phyloP scores from a whole-genome alignment of 441 rosid genomes.

The Pelargonium citronellum region DNA sequence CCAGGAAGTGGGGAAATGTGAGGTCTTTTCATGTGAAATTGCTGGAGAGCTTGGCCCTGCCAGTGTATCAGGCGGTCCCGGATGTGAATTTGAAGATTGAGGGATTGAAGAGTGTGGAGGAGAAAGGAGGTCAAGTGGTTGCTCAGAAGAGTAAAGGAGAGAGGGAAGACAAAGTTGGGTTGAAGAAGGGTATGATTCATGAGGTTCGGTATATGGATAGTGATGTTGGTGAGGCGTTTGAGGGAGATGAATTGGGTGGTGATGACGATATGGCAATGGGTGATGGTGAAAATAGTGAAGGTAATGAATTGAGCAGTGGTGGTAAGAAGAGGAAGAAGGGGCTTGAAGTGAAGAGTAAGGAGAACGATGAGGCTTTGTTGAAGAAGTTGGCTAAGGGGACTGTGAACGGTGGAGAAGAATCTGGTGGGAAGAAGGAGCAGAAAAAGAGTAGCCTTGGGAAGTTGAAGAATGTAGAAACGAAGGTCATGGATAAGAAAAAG shows the following conservation, averaged over 20 bases:
- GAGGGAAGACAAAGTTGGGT: not conserved
- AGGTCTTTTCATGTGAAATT: conserved; percentile 82
- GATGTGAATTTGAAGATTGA: conserved; percentile 71
- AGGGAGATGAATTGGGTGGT: not conserved
- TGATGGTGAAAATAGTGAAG: not conserved
- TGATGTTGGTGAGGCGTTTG: not conserved
- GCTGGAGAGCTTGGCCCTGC: conserved; percentile 73
- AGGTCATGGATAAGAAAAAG: too few species aligned
- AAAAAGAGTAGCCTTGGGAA: too few species aligned
- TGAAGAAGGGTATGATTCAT: not conserved
- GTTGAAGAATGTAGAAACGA: too few species aligned
- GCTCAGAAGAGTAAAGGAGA: not conserved
- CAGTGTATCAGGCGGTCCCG: conserved; percentile 70
- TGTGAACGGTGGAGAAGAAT: too few species aligned
- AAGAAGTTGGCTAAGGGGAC: too few species aligned
- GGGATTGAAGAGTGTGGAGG: conserved; percentile 29
- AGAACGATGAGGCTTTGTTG: too few species aligned
- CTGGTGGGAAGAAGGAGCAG: too few species aligned
- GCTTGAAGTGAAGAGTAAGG: not conserved
- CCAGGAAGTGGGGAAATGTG: conserved; percentile 60
- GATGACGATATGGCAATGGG: not conserved
- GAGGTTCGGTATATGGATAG: conserved; percentile 1
- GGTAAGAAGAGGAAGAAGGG: not conserved
- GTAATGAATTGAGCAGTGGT: not conserved
- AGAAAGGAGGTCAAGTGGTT: conserved; percentile 24